phyloP scores from a whole-genome alignment of 495 filamentous ascomycete species.

The Podospora fimiseda region DNA sequence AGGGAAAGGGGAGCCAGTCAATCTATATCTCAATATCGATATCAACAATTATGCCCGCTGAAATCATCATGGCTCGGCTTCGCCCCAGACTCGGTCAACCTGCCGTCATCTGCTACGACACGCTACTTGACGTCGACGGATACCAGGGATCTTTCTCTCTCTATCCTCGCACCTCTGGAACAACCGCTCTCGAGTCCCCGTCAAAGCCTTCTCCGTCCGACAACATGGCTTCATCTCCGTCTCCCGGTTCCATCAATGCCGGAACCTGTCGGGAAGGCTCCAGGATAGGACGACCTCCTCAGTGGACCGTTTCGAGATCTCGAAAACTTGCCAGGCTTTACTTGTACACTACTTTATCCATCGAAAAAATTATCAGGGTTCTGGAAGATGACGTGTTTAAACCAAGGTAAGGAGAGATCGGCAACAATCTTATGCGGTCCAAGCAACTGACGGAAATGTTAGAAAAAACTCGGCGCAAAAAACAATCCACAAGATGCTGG shows the following conservation, averaged over 20 bases:
- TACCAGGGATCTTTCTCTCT: conserved; percentile 1
- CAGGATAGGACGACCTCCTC: conserved; percentile 38
- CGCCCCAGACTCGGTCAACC: not conserved
- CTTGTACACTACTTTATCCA: conserved; percentile 38
- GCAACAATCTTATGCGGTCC: not conserved
- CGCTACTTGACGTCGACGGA: conserved; percentile 1
- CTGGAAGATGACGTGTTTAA: conserved; percentile 39
- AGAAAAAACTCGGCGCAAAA: conserved; percentile 46
- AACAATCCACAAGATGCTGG: conserved; percentile 39
- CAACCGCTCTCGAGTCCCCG: not conserved
- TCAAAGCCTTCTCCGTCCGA: conserved; percentile 3
- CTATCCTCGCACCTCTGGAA: conserved; percentile 1
- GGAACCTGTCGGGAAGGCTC: conserved; percentile 19
- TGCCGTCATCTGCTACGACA: conserved; percentile 1
- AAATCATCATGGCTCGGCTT: conserved; percentile 3
- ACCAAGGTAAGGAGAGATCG: conserved; percentile 26
- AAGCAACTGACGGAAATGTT: conserved; percentile 3
- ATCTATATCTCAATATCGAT: conserved; percentile 1
- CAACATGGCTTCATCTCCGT: conserved; percentile 19
- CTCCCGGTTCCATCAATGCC: conserved; percentile 6
- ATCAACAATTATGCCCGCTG: conserved; percentile 10
- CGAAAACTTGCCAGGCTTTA: conserved; percentile 41
- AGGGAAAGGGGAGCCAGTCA: not conserved
- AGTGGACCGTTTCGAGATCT: conserved; percentile 39
- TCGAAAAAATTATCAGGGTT: conserved; percentile 38